These are phyloP conservation scores for Trichosanthes truncata DNA, from an alignment of 306 rosid species.

Conservation along the genomic window DNA sequence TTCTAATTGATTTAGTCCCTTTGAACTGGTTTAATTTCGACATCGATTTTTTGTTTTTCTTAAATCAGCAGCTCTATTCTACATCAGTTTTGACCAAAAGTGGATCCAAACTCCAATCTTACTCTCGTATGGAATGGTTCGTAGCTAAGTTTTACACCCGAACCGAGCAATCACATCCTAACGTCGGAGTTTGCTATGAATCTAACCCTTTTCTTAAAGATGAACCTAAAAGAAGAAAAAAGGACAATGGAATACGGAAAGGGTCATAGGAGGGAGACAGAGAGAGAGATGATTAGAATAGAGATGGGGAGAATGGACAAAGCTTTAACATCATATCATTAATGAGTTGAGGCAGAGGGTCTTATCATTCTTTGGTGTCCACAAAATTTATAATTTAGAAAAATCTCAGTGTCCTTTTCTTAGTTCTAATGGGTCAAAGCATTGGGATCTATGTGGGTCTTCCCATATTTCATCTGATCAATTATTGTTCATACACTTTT, in stretches of 20 bases:
- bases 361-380: not conserved
- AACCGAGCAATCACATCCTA: not conserved
- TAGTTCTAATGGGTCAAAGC: not conserved
- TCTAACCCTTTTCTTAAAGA: not conserved
- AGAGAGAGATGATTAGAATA: not conserved
- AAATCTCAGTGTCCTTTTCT: not conserved
- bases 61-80: not conserved
- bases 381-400: not conserved
- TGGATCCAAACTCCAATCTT: too few relatives aligned
- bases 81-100: not conserved
- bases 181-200: not conserved
- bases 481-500: not conserved
- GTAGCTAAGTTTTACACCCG: not conserved
- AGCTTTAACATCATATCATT: conserved; percentile 4
- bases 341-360: not conserved
- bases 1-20: not conserved
- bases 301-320: not conserved
- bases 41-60: not conserved
- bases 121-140: not conserved
- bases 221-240: not conserved
- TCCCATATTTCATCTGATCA: not conserved
- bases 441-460: not conserved
- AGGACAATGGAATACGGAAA: not conserved
- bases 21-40: not conserved
- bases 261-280: not conserved